phyloP scores from a whole-genome alignment of 768 basidiomycete genomes.

The Cystofilobasidium macerans region DNA sequence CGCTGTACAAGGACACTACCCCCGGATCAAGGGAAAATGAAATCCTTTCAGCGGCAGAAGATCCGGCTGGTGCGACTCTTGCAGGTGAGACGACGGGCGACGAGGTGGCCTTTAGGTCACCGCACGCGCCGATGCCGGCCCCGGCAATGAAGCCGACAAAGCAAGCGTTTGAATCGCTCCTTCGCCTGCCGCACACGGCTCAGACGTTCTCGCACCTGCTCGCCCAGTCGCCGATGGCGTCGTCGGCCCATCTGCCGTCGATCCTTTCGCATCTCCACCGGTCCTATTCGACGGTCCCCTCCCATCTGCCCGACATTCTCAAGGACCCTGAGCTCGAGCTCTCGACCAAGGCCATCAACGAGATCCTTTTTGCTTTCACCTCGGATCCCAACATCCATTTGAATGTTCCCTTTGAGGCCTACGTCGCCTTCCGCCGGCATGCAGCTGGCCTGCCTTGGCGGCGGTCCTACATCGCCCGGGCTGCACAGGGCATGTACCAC shows the following conservation, averaged over 20 bases:
- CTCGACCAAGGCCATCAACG: slow-evolving; percentile 9
- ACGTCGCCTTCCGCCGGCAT: slow-evolving; percentile 20
- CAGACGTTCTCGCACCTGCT: not conserved
- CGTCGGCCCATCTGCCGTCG: not conserved
- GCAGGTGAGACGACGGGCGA: too few relatives aligned
- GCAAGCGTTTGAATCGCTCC: slow-evolving; percentile 1
- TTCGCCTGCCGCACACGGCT: not conserved
- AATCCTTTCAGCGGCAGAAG: too few relatives aligned
- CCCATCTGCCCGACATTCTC: slow-evolving; percentile 10
- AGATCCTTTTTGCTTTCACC: slow-evolving; percentile 19
- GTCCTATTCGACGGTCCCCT: slow-evolving; percentile 4
- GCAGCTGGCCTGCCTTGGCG: slow-evolving; percentile 22
- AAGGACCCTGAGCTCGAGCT: slow-evolving; percentile 2
- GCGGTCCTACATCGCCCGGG: slow-evolving; percentile 18
- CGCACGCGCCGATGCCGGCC: not conserved
- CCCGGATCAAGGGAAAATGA: not conserved
- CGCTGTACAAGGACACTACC: slow-evolving; percentile 2
- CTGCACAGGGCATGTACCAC: slow-evolving; percentile 20
- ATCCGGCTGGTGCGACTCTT: too few relatives aligned
- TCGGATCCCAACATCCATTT: slow-evolving; percentile 17
- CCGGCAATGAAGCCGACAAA: not conserved
- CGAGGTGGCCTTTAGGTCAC: not conserved
- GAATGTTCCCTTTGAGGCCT: slow-evolving; percentile 19
- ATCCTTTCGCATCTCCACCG: slow-evolving; percentile 10
- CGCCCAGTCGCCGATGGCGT: not conserved